Base-by-base conservation (phyloP, 306 rosid genomes). In the Mimosa pudica region DNA sequence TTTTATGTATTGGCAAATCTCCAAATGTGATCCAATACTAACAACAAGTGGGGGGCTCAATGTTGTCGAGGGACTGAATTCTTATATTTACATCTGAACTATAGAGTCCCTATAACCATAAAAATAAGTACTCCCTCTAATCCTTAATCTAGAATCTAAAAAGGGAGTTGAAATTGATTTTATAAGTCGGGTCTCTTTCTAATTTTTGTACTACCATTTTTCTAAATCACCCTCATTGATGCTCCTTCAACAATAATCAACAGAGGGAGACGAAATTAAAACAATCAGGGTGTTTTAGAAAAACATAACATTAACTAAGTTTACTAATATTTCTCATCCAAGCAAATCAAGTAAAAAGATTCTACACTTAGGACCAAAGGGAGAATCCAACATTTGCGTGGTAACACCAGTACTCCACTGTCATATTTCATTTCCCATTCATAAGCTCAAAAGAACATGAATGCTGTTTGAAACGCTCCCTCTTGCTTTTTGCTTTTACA, bases 401-500 rank as follows among this genome's bases (percentile, higher is more conserved):
- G 10, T 18, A 20, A 9, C 36, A 8, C 70, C 41, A 54, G 62
- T 57, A 9, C 36, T 20, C 70, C 41, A 54, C 69, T 57, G 72
- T 79, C 76, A 65, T 82, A 14, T 74, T 61, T 58, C 35, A 35
- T 24, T 54, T 63, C 76, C 69, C 14, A 38, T 32, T 16, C 58
- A 75, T 63, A 54, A 41, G 77, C 73, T 18, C 44, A 79, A 75
- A 44, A 32, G 77, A 68, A 33, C 17, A 72, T 18, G 52, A 63
- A 52, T 35, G 74, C 66, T 77, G 49, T 80, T 82, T 69, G 18
- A 41, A 54, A 63, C 36, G 42, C 70, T 60, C 63, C 44, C 65
- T 68, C 36, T 60, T 60, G 65, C 35, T 5, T 3, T 18, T 10
- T 60, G 10, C 2, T 60, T 10, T 60, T 20, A 8, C 24, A 24